Base-by-base conservation (phyloP, 768 basidiomycete genomes). In the Phaeolepiota aurea region DNA sequence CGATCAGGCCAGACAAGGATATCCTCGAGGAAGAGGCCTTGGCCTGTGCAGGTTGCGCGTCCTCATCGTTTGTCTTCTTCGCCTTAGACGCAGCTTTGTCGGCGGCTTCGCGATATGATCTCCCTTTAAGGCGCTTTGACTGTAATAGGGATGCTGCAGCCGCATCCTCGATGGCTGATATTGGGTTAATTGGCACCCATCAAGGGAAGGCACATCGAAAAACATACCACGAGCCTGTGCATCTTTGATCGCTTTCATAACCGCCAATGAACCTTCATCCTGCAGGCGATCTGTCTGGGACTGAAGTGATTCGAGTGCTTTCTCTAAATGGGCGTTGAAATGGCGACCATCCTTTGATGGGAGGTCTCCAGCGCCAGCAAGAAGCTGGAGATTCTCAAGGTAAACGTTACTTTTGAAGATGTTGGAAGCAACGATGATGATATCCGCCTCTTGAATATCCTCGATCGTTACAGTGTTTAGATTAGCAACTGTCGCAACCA, bases 311-410 rank as follows among this genome's bases (percentile, higher is more conserved):
- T 63, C 64, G 38, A 86, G 61, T 16, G 74, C 68, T 32, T 76
- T 71, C 14, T 85, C 78, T 15, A 94, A 67, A 20, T 84, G 75
- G n/a, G 82, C 81, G 39, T 85, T 81, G 70, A 93, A 96, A 64
- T 90, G 90, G 14, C 93, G 79, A 10, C 89, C 89, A 22, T 89
- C 85, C 22, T 79, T 76, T n/a, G 64, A 61, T 1, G 89, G 88
- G 23, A 92, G 66, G 13, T 76, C 61, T 2, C 83, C 79, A 5
- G 70, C 79, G 4, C 72, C 84, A 3, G 80, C 75, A 32, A 92
- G 72, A 2, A 77, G 63, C 46, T 80, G 77, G 7, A 91, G 72
- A 53, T 86, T 87, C n/a, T 74, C 76, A 3, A 83, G 65, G 50
- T 90, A 96, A 22, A 77, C 78, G 10, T 61, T 58, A 32, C 87